Base-by-base conservation (phyloP, 306 rosid species). In the Vicia villosa region DNA sequence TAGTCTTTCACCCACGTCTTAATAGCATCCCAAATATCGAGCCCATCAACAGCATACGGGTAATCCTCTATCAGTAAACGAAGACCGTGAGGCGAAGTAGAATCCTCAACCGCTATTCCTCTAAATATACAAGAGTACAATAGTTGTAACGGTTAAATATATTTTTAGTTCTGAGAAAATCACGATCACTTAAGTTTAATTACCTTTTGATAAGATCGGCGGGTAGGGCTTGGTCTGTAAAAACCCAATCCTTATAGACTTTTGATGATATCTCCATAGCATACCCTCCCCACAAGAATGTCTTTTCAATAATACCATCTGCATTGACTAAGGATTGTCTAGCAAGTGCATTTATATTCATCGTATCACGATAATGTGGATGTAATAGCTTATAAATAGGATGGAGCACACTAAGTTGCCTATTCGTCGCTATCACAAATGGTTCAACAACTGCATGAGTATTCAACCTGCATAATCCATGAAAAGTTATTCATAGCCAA, bases 361-460 rank as follows among this genome's bases (percentile, higher is more conserved):
- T 81, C 0, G 85, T 81, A 41, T 77, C 85, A 22, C 85, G 82
- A 30, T 17, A 81, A 32, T 81, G 85, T 6, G 85, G 85, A 38
- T 17, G 1, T 10, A 81, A 41, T 26, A 81, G 78, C 13, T 81
- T 81, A 42, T 81, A 2, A 63, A 81, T 41, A 5, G 82, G 85
- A 52, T 81, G 85, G 63, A 81, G 57, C 36, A 42, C 77, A 63
- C 82, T 81, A 0, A 81, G 82, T 2, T 81, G 79, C 38, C 85
- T 73, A 9, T 77, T 81, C 20, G 82, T 63, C 21, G 79, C 79
- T 47, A 81, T 81, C 12, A 77, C 21, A 6, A 81, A 83, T 26
- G 96, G 96, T 50, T 89, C 96, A 30, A 88, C 81, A 13, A 70
- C 87, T 20, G 93, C 96, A 75, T 91, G 97, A 38, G 97, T 91